Percentiles rank a stretch among this genome's conserved stretches.
These are phyloP conservation scores for Sporopachydermia quercuum DNA, from an alignment of 805 yeast genomes.

Conservation along the genomic window DNA sequence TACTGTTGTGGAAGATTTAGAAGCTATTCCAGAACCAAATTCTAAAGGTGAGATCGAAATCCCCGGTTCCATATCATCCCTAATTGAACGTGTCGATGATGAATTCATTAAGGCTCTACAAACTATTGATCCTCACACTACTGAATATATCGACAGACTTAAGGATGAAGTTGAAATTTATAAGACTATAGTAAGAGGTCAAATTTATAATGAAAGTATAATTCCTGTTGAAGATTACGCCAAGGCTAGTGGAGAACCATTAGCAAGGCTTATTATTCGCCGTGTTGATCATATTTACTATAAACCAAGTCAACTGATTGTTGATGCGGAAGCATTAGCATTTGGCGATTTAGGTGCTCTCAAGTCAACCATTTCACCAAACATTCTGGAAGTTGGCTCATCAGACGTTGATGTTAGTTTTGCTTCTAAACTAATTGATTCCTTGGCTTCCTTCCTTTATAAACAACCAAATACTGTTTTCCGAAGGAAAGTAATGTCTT, in stretches of 20 bases:
- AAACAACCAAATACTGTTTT: slow-evolving; percentile 52
- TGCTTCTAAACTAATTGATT: slow-evolving; percentile 44
- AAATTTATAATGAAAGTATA: slow-evolving; percentile 66
- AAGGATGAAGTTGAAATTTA: slow-evolving; percentile 75
- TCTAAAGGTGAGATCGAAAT: slow-evolving; percentile 52
- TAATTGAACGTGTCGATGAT: slow-evolving; percentile 88
- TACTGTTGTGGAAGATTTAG: slow-evolving; percentile 62
- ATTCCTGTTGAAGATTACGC: slow-evolving; percentile 20
- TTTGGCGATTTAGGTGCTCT: slow-evolving; percentile 40
- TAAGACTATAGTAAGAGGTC: slow-evolving; percentile 66
- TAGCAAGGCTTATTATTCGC: slow-evolving; percentile 63
- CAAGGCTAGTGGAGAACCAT: slow-evolving; percentile 36
- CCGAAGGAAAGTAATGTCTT: slow-evolving; percentile 72
- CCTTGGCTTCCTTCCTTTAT: slow-evolving; percentile 50
- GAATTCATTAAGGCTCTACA: slow-evolving; percentile 83
- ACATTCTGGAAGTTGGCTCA: slow-evolving; percentile 11
- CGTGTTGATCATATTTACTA: slow-evolving; percentile 88
- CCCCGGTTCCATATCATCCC: slow-evolving; percentile 72
- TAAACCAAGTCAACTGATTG: slow-evolving; percentile 69
- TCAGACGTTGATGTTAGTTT: slow-evolving; percentile 19
- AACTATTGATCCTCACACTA: slow-evolving; percentile 85
- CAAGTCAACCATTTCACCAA: slow-evolving; percentile 24
- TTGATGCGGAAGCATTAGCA: slow-evolving; percentile 54
- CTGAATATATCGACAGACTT: slow-evolving; percentile 81
- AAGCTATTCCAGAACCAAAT: slow-evolving; percentile 39